Evolutionary conservation across 2,329 filamentous ascomycete species (phyloP).

Genomic region (Penicillium hordei): DNA sequence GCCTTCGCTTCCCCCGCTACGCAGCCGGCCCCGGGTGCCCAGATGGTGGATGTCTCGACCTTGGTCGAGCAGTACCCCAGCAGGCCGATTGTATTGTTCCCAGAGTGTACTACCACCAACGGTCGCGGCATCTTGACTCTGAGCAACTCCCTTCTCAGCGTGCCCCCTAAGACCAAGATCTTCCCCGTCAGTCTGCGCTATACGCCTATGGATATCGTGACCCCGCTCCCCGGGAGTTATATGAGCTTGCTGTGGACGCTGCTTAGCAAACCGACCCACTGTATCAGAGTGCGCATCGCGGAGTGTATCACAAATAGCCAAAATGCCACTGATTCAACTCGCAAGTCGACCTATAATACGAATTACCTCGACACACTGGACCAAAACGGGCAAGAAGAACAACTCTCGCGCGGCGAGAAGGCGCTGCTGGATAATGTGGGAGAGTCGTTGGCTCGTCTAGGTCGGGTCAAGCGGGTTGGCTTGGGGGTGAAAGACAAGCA

Average conservation of each 20-base stretch:
- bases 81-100: conserved; percentile 81
- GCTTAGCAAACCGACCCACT: conserved; percentile 80
- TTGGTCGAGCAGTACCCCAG: conserved; percentile 68
- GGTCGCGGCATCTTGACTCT: conserved; percentile 85
- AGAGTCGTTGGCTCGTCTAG: conserved; percentile 82
- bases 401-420: conserved; percentile 59
- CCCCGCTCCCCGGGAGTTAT: conserved; percentile 76
- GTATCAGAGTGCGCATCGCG: conserved; percentile 86
- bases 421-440: conserved; percentile 73
- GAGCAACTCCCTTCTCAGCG: conserved; percentile 71
- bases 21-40: conserved; percentile 47
- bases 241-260: conserved; percentile 79
- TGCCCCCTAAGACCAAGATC: conserved; percentile 68
- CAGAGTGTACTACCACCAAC: conserved; percentile 92
- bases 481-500: conserved; percentile 80
- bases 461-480: conserved; percentile 84
- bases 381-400: conserved; percentile 35
- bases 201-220: conserved; percentile 84
- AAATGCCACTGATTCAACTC: conserved; percentile 21
- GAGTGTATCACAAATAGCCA: conserved; percentile 57
- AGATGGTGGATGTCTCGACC: conserved; percentile 60
- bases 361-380: conserved; percentile 51
- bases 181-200: conserved; percentile 92
- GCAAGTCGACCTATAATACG: conserved; percentile 41
- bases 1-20: conserved; percentile 64